Base-by-base conservation (phyloP, 305 asterid genomes). In the Solanum aculeatissimum region DNA sequence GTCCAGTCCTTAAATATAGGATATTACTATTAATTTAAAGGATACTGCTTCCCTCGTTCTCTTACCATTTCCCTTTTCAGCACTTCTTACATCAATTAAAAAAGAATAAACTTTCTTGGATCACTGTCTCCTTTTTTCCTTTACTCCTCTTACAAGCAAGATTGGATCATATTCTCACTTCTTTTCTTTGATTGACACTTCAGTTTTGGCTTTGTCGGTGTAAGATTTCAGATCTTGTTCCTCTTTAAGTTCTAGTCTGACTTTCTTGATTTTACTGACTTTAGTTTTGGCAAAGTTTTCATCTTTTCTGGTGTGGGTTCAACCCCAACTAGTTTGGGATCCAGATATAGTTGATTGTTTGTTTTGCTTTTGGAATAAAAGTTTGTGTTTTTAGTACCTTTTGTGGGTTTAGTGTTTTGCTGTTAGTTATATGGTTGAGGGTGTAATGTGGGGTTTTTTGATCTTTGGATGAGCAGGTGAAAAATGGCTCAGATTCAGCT, bases 401-500 rank as follows among this genome's bases (percentile, higher is more conserved):
- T 74, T 74, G 25, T 74, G 62, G 16, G 18, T 27, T 49, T 77
- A 7, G 11, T 51, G 82, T 51, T 77, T 25, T 29, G 47, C 9
- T 51, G 11, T 29, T 23, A 3, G 19, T 3, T 16, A 18, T 77
- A 51, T 77, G 43, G 18, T 51, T 32, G 29, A 77, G 45, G 14
- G 62, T 49, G 62, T 75, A 15, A 75, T 75, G 18, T 72, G 7
- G 7, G 14, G 9, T 25, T 35, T 14, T 45, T 15, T 4, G 4
- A 77, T 51, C 18, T 51, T 77, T 77, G 65, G 7, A 27, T 77
- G 18, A 77, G 65, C 82, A 77, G 82, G 82, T 51, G 29, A 51
- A 83, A 47, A 83, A 95, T 95, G 98, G 90, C 95, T 1, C 92
- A 84, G 83, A 87, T 86, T 84, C 86, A 92, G 92, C 97, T 93